A percentile compares a stretch with the other conserved stretches of the same genome.
Evolutionary conservation across 2,329 filamentous ascomycete species (phyloP).

Genomic region (Phaeosphaeria sp.): DNA sequence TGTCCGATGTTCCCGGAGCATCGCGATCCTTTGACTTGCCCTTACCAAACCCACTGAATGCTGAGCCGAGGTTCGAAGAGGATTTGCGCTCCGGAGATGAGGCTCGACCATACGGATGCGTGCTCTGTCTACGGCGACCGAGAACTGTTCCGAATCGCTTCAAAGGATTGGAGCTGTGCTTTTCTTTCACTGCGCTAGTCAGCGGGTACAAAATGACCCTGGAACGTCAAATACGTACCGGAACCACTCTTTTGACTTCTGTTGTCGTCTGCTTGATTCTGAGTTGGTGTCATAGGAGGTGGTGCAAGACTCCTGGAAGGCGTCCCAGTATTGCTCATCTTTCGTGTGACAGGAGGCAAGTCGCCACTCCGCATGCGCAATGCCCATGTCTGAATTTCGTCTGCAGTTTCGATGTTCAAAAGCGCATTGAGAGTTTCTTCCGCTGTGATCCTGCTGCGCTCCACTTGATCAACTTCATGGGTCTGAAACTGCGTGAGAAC

Average conservation of each 20-base stretch:
- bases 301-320: constrained; percentile 45
- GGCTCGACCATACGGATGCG: constrained; percentile 47
- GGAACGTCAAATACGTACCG: constrained; percentile 39
- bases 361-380: constrained; percentile 52
- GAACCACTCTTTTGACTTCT: constrained; percentile 62
- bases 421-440: constrained; percentile 82
- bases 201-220: constrained; percentile 4
- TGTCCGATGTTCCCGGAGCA: constrained; percentile 44
- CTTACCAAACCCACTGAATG: constrained; percentile 68
- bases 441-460: constrained; percentile 74
- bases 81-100: constrained; percentile 60
- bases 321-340: constrained; percentile 39
- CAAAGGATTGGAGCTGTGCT: constrained; percentile 46
- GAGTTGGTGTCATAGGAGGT: constrained; percentile 38
- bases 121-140: constrained; percentile 46
- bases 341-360: constrained; percentile 37
- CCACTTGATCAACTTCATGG: constrained; percentile 85
- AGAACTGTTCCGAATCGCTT: constrained; percentile 52
- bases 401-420: constrained; percentile 83
- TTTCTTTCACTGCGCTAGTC: constrained; percentile 39
- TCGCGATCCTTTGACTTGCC: constrained; percentile 69
- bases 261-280: constrained; percentile 57
- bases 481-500: constrained; percentile 92
- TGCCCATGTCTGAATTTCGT: constrained; percentile 81
- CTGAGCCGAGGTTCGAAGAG: constrained; percentile 61